Base-by-base conservation (phyloP, 169 alveolate genomes). In the Amoebophrya sp. region DNA sequence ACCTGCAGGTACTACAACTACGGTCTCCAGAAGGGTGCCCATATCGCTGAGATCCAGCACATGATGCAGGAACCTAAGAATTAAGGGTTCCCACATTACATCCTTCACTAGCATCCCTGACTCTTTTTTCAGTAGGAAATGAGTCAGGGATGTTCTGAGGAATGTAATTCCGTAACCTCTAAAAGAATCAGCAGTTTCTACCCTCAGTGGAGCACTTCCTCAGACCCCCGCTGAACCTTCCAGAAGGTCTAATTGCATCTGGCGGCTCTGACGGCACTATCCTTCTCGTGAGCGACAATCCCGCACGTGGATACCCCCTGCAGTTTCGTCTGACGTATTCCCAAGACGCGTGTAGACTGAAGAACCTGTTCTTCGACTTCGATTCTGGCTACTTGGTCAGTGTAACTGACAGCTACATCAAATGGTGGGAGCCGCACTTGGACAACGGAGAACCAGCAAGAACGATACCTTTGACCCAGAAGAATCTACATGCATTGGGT, bases 401-500 rank as follows among this genome's bases (percentile, higher is more conserved):
- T 26, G 26, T 65, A 36, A 65, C 83, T 29, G 83, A 65, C 26
- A 65, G 38, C 83, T 6, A 65, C 2, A 65, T 65, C 83, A 65
- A 65, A 36, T 65, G 12, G 36, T 65, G 12, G 36, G 83, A 65
- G n/a, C 83, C 83, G 83, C 83, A 65, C 83, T 36, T 65, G 33
- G 83, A 65, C 83, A 29, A 65, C 10, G 83, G 83, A 36, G 83
- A 65, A 29, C 83, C 83, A 36, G 83, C 83, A 65, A 65, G 83
- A 36, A 36, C n/a, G 83, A 12, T 65, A 0, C 12, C n/a, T n/a
- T n/a, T 0, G 83, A 26, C n/a, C 2, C 36, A 12, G 83, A 65
- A 65, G 38, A 65, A 65, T 23, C n/a, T 53, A 23, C 76, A n/a
- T n/a, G n/a, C n/a, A n/a, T n/a, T n/a, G 76, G 23, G 76, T 14